phyloP scores from a whole-genome alignment of 495 filamentous ascomycete species.

The Tuber magnatum region DNA sequence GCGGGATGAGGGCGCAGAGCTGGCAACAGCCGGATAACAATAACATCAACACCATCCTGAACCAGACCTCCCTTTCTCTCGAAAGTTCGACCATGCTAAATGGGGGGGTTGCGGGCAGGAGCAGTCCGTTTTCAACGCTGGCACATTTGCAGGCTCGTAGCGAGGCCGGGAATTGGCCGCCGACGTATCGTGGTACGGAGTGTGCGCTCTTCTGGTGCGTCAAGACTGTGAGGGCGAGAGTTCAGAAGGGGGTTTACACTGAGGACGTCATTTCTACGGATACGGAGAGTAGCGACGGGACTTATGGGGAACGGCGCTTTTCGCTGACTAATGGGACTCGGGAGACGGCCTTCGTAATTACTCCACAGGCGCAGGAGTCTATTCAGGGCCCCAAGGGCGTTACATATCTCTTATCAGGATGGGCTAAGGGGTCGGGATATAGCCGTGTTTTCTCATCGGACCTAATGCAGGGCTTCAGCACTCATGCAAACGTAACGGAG shows the following conservation, averaged over 20 bases:
- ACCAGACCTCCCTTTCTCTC: constrained; percentile 19
- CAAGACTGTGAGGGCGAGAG: constrained; percentile 18
- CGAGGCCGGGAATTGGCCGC: constrained; percentile 15
- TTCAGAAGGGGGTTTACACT: constrained; percentile 23
- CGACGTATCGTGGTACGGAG: constrained; percentile 23
- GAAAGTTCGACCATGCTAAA: neutral
- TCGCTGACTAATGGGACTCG: constrained; percentile 6
- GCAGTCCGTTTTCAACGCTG: constrained; percentile 15
- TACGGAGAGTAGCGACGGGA: neutral
- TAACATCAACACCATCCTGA: constrained; percentile 29
- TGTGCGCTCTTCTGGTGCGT: constrained; percentile 33
- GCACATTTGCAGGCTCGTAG: constrained; percentile 26
- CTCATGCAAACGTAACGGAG: constrained; percentile 3
- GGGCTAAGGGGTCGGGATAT: constrained; percentile 10
- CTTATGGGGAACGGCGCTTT: neutral
- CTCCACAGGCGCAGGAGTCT: constrained; percentile 12
- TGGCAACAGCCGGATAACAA: constrained; percentile 6
- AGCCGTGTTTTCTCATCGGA: constrained; percentile 23
- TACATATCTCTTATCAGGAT: constrained; percentile 11
- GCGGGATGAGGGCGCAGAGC: constrained; percentile 11
- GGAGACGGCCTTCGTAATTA: constrained; percentile 12
- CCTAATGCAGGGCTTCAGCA: constrained; percentile 24
- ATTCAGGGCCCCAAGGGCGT: constrained; percentile 13
- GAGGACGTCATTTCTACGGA: constrained; percentile 7
- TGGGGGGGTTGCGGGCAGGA: neutral